phyloP scores from a whole-genome alignment of 1,284 basidiomycete genomes.

The Naganishia liquefaciens region DNA sequence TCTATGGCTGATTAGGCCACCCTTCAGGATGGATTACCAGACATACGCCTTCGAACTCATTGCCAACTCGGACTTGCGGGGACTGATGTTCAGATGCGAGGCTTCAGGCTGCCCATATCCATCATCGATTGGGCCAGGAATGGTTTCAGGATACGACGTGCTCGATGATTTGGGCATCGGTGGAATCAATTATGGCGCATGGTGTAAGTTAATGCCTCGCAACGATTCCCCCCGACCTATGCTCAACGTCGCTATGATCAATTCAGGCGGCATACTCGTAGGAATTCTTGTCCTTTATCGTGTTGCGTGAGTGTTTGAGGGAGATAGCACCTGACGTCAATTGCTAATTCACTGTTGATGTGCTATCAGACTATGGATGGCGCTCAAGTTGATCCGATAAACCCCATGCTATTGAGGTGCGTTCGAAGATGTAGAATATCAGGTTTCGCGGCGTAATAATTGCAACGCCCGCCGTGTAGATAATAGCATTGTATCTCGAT shows the following conservation, averaged over 20 bases:
- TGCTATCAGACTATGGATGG: background rate
- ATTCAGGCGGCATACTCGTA: constrained; percentile 25
- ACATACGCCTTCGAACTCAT: constrained; percentile 56
- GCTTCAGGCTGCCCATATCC: constrained; percentile 24
- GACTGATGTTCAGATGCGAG: constrained; percentile 58
- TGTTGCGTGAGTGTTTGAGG: constrained; percentile 26
- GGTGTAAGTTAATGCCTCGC: constrained; percentile 3
- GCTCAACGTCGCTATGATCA: background rate
- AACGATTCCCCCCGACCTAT: background rate
- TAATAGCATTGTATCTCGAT: no score
- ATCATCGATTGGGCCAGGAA: constrained; percentile 6
- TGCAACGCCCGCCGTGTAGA: no score
- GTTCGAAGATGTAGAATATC: background rate
- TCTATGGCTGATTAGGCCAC: no score
- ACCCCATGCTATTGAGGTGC: background rate
- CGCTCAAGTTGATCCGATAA: constrained; percentile 1
- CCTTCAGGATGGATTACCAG: constrained; percentile 30
- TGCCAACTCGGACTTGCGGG: constrained; percentile 60
- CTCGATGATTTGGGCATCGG: constrained; percentile 22
- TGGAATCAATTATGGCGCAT: constrained; percentile 26
- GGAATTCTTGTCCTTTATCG: constrained; percentile 27
- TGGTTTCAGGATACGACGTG: constrained; percentile 28
- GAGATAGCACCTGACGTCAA: no score
- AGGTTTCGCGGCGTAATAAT: no score
- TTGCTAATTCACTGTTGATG: no score